Conservation (phyloP, 352 stramenopile genomes). For the Phytopythium ostracodes region DNA sequence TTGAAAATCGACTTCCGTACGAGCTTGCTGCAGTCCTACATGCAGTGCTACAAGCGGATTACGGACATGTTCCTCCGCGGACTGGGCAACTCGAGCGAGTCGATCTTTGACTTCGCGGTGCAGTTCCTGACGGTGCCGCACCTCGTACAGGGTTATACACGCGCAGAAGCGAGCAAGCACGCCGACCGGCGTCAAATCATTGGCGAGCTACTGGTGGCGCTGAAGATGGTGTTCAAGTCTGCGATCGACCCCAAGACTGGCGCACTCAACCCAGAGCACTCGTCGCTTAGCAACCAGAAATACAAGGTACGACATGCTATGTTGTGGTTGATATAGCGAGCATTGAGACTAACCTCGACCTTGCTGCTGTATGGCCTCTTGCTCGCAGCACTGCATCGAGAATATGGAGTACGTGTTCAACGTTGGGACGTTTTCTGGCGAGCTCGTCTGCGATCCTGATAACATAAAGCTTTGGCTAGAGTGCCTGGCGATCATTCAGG, state of each 20-base stretch:
- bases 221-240: slow-evolving; percentile 61
- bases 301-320: slow-evolving; percentile 60
- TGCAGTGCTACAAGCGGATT: slow-evolving; percentile 64
- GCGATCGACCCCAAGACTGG: slow-evolving; percentile 37
- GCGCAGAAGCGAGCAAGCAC: slow-evolving; percentile 40
- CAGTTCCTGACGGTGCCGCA: slow-evolving; percentile 84
- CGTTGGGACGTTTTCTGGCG: slow-evolving; percentile 65
- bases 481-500: slow-evolving; percentile 64
- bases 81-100: slow-evolving; percentile 78
- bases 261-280: slow-evolving; percentile 66
- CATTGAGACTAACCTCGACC: not conserved
- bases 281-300: slow-evolving; percentile 77
- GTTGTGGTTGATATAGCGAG: not conserved
- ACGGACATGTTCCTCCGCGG: slow-evolving; percentile 76
- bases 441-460: slow-evolving; percentile 66
- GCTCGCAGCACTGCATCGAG: slow-evolving; percentile 74
- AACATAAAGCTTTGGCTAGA: slow-evolving; percentile 75
- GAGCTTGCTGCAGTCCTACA: slow-evolving; percentile 74
- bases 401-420: slow-evolving; percentile 88
- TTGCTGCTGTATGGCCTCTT: not conserved
- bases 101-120: slow-evolving; percentile 87
- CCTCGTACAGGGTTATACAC: slow-evolving; percentile 75
- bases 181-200: slow-evolving; percentile 58
- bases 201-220: slow-evolving; percentile 47
- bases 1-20: slow-evolving; percentile 65